Evolutionary conservation across 2,329 filamentous ascomycete species (phyloP).

Genomic region (Macrophomina phaseolina): DNA sequence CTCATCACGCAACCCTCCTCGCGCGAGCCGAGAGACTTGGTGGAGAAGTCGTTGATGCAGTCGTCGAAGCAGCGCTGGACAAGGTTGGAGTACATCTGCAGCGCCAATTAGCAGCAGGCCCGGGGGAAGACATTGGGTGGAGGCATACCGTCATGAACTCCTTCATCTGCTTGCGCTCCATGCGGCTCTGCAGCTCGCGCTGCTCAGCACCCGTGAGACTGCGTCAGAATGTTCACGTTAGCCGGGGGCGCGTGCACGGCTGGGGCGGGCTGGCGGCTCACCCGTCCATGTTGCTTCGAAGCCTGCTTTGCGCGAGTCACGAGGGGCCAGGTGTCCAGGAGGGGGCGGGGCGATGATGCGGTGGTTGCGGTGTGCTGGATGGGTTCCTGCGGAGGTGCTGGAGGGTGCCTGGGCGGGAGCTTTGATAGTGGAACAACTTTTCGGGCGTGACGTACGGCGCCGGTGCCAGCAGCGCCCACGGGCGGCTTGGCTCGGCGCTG

Average conservation of each 20-base stretch:
- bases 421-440: slow-evolving; percentile 23
- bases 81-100: slow-evolving; percentile 72
- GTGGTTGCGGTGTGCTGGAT: slow-evolving; percentile 16
- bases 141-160: slow-evolving; percentile 92
- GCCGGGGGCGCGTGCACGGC: not conserved
- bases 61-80: slow-evolving; percentile 93
- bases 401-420: slow-evolving; percentile 18
- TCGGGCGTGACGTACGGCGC: slow-evolving; percentile 24
- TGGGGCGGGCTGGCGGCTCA: slow-evolving; percentile 24
- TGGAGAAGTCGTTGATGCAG: slow-evolving; percentile 98
- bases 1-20: slow-evolving; percentile 92
- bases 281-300: slow-evolving; percentile 33
- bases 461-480: not conserved
- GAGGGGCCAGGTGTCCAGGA: slow-evolving; percentile 14
- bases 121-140: not conserved
- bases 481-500: slow-evolving; percentile 10
- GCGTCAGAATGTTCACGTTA: slow-evolving; percentile 28
- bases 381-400: slow-evolving; percentile 1
- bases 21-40: slow-evolving; percentile 85
- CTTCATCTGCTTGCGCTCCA: slow-evolving; percentile 98
- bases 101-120: slow-evolving; percentile 27
- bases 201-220: slow-evolving; percentile 81
- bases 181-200: slow-evolving; percentile 89
- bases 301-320: slow-evolving; percentile 21
- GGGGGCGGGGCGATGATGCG: slow-evolving; percentile 14